Conservation (phyloP, 1,284 basidiomycete genomes). For the Amylostereum chailletii region DNA sequence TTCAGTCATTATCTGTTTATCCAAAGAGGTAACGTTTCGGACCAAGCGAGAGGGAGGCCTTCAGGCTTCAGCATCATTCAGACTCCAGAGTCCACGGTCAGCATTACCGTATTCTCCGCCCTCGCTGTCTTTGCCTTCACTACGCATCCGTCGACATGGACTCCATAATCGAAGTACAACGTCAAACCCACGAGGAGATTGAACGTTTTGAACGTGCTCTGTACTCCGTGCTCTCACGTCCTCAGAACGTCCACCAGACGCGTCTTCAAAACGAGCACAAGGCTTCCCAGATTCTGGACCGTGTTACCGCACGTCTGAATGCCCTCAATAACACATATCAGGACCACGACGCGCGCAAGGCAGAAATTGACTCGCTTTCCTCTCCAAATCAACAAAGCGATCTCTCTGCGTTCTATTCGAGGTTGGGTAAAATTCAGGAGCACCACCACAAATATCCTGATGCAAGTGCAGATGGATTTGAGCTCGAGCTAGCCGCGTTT, state of each 20-base stretch:
- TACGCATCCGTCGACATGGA: conserved; percentile 47
- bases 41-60: too few relatives aligned
- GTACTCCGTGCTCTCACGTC: conserved; percentile 62
- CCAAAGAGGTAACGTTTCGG: too few relatives aligned
- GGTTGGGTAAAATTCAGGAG: conserved; percentile 90
- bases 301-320: conserved; percentile 64
- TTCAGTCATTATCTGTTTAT: too few relatives aligned
- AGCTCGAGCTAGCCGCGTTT: conserved; percentile 74
- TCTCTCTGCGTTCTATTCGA: conserved; percentile 88
- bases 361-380: conserved; percentile 55
- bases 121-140: too few relatives aligned
- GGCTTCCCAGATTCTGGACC: conserved; percentile 78
- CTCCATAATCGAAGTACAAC: conserved; percentile 86
- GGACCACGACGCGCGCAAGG: conserved; percentile 59
- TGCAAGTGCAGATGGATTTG: conserved; percentile 70
- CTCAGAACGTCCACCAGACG: conserved; percentile 49
- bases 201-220: conserved; percentile 81
- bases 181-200: conserved; percentile 92
- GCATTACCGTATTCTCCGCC: too few relatives aligned
- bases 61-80: too few relatives aligned
- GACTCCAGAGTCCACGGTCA: too few relatives aligned
- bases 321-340: conserved; percentile 66
- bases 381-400: conserved; percentile 57
- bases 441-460: conserved; percentile 95
- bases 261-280: conserved; percentile 80